phyloP scores from a whole-genome alignment of 768 basidiomycete genomes.

The Jaapia argillacea region DNA sequence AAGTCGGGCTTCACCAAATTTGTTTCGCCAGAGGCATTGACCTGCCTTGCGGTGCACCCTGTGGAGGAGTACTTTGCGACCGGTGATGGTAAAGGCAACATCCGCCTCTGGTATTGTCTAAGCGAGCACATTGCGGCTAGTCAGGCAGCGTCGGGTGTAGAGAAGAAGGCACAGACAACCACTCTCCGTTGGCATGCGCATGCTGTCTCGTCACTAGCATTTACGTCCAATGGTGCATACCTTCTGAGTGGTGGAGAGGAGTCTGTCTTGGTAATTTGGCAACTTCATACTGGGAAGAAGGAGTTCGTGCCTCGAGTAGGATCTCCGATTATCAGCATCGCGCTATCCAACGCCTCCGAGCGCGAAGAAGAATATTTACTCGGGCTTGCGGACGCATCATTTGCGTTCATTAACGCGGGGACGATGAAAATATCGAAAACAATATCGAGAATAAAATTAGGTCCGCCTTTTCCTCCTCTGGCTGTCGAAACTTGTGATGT shows the following conservation, averaged over 20 bases:
- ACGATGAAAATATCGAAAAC: conserved; percentile 64
- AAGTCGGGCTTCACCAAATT: conserved; percentile 72
- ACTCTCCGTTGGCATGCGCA: conserved; percentile 97
- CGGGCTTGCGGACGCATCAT: conserved; percentile 72
- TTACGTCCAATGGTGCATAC: conserved; percentile 88
- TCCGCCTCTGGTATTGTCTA: conserved; percentile 91
- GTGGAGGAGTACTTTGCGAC: conserved; percentile 91
- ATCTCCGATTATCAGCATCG: conserved; percentile 68
- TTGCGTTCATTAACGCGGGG: conserved; percentile 62
- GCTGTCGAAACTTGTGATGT: conserved; percentile 5
- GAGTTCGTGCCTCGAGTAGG: conserved; percentile 93
- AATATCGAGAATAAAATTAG: conserved; percentile 70
- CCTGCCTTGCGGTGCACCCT: conserved; percentile 83
- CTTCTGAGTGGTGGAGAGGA: conserved; percentile 93
- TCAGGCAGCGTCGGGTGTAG: conserved; percentile 46
- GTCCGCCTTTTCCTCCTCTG: conserved; percentile 34
- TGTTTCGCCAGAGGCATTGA: conserved; percentile 69
- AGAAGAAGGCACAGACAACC: conserved; percentile 77
- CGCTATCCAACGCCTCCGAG: conserved; percentile 37
- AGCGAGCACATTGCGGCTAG: conserved; percentile 38
- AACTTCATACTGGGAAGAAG: conserved; percentile 76
- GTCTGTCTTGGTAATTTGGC: conserved; percentile 95
- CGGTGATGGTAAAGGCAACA: conserved; percentile 76
- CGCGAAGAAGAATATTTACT: conserved; percentile 83
- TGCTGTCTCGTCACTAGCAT: conserved; percentile 76